Evolutionary conservation across 495 filamentous ascomycete genomes (phyloP), one percentile per base, ranked within the genome.

Genomic region (Aspergillus conjunctus): DNA sequence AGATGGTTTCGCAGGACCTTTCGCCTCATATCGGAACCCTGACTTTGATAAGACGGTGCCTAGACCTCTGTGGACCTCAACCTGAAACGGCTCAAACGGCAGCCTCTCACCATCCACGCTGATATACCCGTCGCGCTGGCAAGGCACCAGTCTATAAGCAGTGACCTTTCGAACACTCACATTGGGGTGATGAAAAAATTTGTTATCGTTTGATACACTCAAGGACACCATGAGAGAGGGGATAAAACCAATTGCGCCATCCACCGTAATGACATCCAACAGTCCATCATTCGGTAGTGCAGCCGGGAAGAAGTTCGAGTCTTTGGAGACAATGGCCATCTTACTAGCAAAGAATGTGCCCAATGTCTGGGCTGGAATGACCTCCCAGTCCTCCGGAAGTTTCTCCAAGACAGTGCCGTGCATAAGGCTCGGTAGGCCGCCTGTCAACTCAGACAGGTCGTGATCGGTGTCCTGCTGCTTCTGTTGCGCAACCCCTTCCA

Each of bases 281-380:
- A 32, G 52, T 10, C 59, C 55, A 20, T 57, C 91, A 56, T 83
- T 83, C 14, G 89, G 87, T 6, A 91, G 81, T 3, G 91, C 79
- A 4, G 88, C 84, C 0, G 88, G 77, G 79, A 95, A 95, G 78
- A 94, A 92, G 63, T 88, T 88, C 18, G 83, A 77, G 56, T 87
- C 85, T 10, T 89, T 77, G 6, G 90, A 83, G 89, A 95, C 91
- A 75, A 84, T 89, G 9, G 88, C 82, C 90, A 93, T 91, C 69
- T 93, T 95, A 56, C 91, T 91, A 26, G 85, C 86, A 70, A 91
- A 93, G 73, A 95, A 93, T 68, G 87, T 93, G 1, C 90, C 89
- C 20, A 95, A 70, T 37, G 84, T 88, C 56, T 87, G 83, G 54
- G 85, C 76, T 6, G 51, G 51, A 37, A 53, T 34, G 15, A 33